phyloP scores from a whole-genome alignment of 352 stramenopile species.

The Pythium guiyangense region DNA sequence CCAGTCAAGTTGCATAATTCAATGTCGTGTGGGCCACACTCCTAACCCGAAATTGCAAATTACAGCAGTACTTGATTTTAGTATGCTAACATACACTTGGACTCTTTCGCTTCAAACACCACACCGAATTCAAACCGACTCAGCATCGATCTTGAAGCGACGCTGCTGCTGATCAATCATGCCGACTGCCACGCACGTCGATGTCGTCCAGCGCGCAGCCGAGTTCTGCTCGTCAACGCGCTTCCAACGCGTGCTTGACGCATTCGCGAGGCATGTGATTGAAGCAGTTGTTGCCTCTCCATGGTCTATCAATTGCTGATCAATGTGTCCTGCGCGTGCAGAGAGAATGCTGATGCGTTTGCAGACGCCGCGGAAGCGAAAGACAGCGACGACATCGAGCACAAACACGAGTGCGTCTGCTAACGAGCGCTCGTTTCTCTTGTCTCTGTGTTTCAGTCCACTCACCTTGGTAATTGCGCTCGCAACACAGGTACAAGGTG shows the following conservation, averaged over 20 bases:
- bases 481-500: slow-evolving; percentile 48
- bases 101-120: no score
- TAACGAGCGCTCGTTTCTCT: background rate
- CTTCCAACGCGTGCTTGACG: slow-evolving; percentile 66
- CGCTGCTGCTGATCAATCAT: background rate
- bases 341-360: slow-evolving; percentile 53
- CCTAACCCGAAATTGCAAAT: background rate
- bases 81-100: no score
- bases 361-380: slow-evolving; percentile 59
- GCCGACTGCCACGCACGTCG: background rate
- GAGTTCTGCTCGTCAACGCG: slow-evolving; percentile 63
- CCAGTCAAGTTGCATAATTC: background rate
- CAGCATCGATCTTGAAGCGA: background rate
- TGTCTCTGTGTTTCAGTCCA: background rate
- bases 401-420: slow-evolving; percentile 64
- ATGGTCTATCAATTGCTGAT: background rate
- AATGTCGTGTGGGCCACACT: background rate
- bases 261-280: slow-evolving; percentile 45
- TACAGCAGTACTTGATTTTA: background rate
- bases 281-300: no score
- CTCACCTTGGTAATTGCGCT: background rate
- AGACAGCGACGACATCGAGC: slow-evolving; percentile 49
- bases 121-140: background rate
- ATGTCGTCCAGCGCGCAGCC: slow-evolving; percentile 54
- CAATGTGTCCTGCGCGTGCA: slow-evolving; percentile 6